A percentile compares a stretch with the other conserved stretches of the same genome.
Evolutionary conservation across 2,329 filamentous ascomycete genomes (phyloP).

Genomic region (Paradendryphiella salina): DNA sequence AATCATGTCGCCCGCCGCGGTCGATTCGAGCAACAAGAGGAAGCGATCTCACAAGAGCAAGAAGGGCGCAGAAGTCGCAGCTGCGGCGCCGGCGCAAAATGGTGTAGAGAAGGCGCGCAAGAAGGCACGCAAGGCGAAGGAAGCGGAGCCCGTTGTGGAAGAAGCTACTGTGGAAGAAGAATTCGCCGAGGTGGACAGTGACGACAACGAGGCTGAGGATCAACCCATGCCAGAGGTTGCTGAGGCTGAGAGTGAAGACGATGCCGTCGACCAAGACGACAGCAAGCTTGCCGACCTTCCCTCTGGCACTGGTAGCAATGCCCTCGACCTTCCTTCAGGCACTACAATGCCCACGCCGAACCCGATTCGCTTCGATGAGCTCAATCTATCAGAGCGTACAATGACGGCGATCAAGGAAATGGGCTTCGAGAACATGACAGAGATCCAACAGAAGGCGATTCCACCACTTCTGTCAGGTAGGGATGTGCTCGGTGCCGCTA

Average conservation of each 20-base stretch:
- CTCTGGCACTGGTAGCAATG: constrained; percentile 23
- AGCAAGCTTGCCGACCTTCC: constrained; percentile 10
- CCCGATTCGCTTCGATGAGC: constrained; percentile 73
- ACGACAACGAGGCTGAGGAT: constrained; percentile 39
- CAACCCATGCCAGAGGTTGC: constrained; percentile 39
- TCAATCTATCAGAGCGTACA: constrained; percentile 85
- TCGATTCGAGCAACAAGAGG: constrained; percentile 50
- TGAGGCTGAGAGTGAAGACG: constrained; percentile 28
- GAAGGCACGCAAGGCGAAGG: constrained; percentile 42
- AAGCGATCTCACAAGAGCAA: constrained; percentile 54
- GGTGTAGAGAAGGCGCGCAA: constrained; percentile 32
- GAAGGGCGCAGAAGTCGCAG: constrained; percentile 32
- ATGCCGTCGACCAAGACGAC: constrained; percentile 30
- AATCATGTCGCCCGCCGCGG: constrained; percentile 46
- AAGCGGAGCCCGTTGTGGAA: constrained; percentile 46
- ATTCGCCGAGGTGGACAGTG: constrained; percentile 40
- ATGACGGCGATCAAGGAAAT: constrained; percentile 87
- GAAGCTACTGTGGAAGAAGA: constrained; percentile 23
- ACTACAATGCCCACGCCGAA: constrained; percentile 63
- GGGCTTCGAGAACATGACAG: constrained; percentile 94
- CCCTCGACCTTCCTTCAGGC: constrained; percentile 57
- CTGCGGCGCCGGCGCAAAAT: constrained; percentile 20
- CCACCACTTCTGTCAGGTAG: constrained; percentile 82
- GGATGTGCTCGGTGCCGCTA: constrained; percentile 92
- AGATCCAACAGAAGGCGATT: constrained; percentile 86